Evolutionary conservation across 2,329 filamentous ascomycete species (phyloP), one percentile per base, ranked within the genome.

Genomic region (Phoma herbarum): DNA sequence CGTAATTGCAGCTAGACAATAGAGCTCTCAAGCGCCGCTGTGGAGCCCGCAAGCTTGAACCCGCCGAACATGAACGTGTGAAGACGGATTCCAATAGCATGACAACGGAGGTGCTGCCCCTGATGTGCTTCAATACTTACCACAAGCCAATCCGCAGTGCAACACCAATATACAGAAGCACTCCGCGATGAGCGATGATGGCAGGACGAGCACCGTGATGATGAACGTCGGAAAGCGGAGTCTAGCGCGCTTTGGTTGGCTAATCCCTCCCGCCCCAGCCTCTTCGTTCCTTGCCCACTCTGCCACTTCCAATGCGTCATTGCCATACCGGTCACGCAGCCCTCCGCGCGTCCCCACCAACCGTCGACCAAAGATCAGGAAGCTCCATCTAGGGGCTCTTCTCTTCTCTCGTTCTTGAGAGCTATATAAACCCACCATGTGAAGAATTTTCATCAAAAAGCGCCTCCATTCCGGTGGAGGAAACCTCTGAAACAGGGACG

Each of bases 201-300:
- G 51, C 22, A 23, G 57, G 39, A 57, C 51, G 57, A 57, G 55
- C 52, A 62, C 56, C 49, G 28, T 59, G 53, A 61, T 65, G 62
- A 55, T 57, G 45, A 31, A 47, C 31, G 18, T 29, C 53, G 45
- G 53, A 55, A 42, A 14, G 31, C 28, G 51, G 43, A 50, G 48
- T 26, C 51, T 52, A 57, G 53, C 48, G 54, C 53, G 46, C 58
- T 60, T 41, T 56, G 60, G 65, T 63, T 66, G 62, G 61, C 43
- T 43, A 26, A 37, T 35, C 26, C 37, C 35, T 20, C 31, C 46
- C 37, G 43, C 28, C 54, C 57, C 61, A 59, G 55, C 59, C 57
- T 48, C 57, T 26, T 42, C 43, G 18, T 37, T 20, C 22, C 22
- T 33, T n/a, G 20, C 52, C 52, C 41, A 42, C 45, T 45, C 60